Conservation (phyloP, 768 basidiomycete genomes). For the Thelephora aurantiotincta region DNA sequence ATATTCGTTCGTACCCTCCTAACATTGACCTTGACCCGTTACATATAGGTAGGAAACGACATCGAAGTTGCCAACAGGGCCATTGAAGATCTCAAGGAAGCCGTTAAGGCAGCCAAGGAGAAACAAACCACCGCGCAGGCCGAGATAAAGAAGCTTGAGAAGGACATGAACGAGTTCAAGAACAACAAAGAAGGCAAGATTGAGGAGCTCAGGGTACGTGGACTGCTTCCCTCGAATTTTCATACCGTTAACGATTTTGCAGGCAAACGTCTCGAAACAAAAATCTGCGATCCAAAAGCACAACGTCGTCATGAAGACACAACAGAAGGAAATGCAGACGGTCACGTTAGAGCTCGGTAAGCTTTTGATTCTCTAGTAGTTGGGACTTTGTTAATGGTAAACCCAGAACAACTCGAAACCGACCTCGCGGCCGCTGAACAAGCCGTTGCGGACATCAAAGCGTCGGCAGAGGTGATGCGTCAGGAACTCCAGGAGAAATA, state of each 20-base stretch:
- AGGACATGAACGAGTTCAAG: slow-evolving; percentile 98
- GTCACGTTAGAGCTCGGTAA: slow-evolving; percentile 77
- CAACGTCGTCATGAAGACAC: slow-evolving; percentile 64
- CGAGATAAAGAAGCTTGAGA: slow-evolving; percentile 79
- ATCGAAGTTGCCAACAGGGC: slow-evolving; percentile 57
- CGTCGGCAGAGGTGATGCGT: slow-evolving; percentile 37
- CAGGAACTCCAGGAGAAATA: slow-evolving; percentile 50
- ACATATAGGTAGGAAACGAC: slow-evolving; percentile 57
- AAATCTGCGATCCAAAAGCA: slow-evolving; percentile 75
- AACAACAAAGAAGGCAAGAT: slow-evolving; percentile 97
- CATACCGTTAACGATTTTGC: background rate
- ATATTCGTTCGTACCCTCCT: background rate
- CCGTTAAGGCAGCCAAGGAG: slow-evolving; percentile 50
- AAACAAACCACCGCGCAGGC: slow-evolving; percentile 66
- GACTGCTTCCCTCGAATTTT: background rate
- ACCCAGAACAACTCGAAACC: slow-evolving; percentile 63
- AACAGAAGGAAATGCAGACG: slow-evolving; percentile 85
- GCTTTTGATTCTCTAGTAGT: slow-evolving; percentile 10
- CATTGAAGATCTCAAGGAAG: slow-evolving; percentile 41
- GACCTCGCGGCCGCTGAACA: slow-evolving; percentile 47
- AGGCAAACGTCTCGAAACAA: slow-evolving; percentile 71
- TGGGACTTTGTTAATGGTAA: background rate
- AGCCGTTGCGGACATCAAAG: slow-evolving; percentile 19
- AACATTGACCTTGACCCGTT: background rate
- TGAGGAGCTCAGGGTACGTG: slow-evolving; percentile 73